A percentile compares a stretch with the other conserved stretches of the same genome.
Conservation (phyloP, 2,329 filamentous ascomycete genomes). For the Xylariaceae sp. region DNA sequence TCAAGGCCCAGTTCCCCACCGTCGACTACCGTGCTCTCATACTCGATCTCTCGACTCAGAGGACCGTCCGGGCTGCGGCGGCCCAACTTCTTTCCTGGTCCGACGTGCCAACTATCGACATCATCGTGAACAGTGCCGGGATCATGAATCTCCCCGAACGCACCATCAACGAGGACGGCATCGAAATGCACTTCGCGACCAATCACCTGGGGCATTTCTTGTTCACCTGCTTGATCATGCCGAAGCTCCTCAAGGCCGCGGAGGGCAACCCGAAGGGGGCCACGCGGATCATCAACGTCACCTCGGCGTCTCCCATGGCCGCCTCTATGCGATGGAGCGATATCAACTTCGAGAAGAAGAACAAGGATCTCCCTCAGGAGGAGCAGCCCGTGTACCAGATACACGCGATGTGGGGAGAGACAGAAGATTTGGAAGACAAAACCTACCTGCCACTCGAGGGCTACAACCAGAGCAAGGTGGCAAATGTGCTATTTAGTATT, state of each 20-base stretch:
- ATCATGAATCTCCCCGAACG: conserved; percentile 43
- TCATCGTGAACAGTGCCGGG: conserved; percentile 51
- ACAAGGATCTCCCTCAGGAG: conserved; percentile 35
- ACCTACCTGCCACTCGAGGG: conserved; percentile 37
- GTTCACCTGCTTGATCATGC: conserved; percentile 48
- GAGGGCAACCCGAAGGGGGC: conserved; percentile 26
- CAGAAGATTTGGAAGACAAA: conserved; percentile 16
- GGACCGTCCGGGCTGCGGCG: conserved; percentile 42
- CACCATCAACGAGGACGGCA: conserved; percentile 42
- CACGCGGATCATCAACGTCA: conserved; percentile 46
- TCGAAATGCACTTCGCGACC: conserved; percentile 48
- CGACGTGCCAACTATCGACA: conserved; percentile 41
- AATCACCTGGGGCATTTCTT: conserved; percentile 53
- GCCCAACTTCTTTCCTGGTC: conserved; percentile 37
- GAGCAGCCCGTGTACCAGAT: conserved; percentile 37
- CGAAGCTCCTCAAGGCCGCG: conserved; percentile 42
- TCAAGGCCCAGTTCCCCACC: conserved; percentile 33
- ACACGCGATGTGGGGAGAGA: conserved; percentile 28
- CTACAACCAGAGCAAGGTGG: conserved; percentile 41
- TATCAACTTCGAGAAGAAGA: conserved; percentile 39
- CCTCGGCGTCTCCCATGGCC: conserved; percentile 32
- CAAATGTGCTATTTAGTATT: conserved; percentile 39
- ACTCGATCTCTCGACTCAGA: conserved; percentile 44
- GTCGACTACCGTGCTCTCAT: conserved; percentile 37
- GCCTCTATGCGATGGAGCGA: conserved; percentile 41